Percentiles rank a stretch among this genome's conserved stretches.
Evolutionary conservation across 108 stramenopile species (phyloP).

Genomic region (Fistulifera pelliculosa): DNA sequence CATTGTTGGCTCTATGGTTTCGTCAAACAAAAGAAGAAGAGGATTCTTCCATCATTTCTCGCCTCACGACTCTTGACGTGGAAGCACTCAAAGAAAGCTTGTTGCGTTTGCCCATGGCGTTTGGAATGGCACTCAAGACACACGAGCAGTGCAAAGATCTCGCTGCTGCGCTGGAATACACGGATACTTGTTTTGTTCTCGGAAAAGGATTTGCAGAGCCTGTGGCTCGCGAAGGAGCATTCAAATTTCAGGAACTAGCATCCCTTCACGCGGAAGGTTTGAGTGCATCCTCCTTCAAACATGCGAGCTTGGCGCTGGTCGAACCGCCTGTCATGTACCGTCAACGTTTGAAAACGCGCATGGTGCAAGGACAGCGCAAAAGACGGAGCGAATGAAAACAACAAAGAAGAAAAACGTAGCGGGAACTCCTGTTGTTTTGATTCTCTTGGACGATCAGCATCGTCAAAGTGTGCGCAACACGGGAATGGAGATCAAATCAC

Average conservation of each 20-base stretch:
- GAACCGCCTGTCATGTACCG: slow-evolving; percentile 23
- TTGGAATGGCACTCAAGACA: slow-evolving; percentile 94
- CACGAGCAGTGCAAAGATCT: slow-evolving; percentile 77
- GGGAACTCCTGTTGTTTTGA: slow-evolving; percentile 94
- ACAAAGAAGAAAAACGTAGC: slow-evolving; percentile 78
- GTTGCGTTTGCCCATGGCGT: slow-evolving; percentile 93
- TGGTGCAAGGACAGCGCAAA: too few species aligned
- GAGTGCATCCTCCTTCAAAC: slow-evolving; percentile 97
- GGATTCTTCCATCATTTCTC: slow-evolving; percentile 32
- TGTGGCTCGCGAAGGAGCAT: slow-evolving; percentile 92
- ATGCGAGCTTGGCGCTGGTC: slow-evolving; percentile 95
- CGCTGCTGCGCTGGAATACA: slow-evolving; percentile 73
- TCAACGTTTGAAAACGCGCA: too few species aligned
- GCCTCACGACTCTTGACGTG: slow-evolving; percentile 31
- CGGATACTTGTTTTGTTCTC: slow-evolving; percentile 93
- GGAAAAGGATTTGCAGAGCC: slow-evolving; percentile 94
- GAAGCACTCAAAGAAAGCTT: slow-evolving; percentile 74
- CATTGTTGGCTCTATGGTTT: slow-evolving; percentile 93
- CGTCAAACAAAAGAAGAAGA: slow-evolving; percentile 61
- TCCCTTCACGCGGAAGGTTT: slow-evolving; percentile 99
- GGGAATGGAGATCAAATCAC: slow-evolving; percentile 91
- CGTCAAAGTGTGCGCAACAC: slow-evolving; percentile 90
- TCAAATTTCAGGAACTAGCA: slow-evolving; percentile 99
- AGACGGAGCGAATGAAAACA: slow-evolving; percentile 13
- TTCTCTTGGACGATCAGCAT: slow-evolving; percentile 96